These are phyloP conservation scores for Plasmodium coatneyi DNA, from an alignment of 169 alveolate genomes.

Conservation along the genomic window DNA sequence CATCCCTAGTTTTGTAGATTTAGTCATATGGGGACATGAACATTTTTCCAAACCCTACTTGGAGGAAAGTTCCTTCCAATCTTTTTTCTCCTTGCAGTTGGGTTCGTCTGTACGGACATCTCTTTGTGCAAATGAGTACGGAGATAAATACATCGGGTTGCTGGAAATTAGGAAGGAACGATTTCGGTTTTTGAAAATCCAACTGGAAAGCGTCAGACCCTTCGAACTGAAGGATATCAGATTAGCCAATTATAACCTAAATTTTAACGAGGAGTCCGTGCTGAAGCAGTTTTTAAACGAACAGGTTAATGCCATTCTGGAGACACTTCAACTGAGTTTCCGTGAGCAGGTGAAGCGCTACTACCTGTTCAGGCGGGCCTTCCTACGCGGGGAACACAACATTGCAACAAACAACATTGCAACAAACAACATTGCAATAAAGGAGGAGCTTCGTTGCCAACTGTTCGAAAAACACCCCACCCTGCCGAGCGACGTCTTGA, in stretches of 20 bases:
- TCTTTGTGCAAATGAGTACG: conserved; percentile 92
- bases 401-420: not conserved
- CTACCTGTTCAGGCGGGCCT: conserved; percentile 29
- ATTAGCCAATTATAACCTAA: conserved; percentile 7
- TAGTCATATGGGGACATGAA: conserved; percentile 97
- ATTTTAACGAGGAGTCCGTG: conserved; percentile 38
- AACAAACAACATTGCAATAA: not conserved
- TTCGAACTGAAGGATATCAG: conserved; percentile 81
- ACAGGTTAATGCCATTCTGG: conserved; percentile 5
- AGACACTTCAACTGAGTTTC: conserved; percentile 3
- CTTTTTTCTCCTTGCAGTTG: conserved; percentile 90
- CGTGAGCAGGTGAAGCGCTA: conserved; percentile 27
- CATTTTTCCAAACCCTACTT: conserved; percentile 93
- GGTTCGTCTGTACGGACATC: conserved; percentile 95
- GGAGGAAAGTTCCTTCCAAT: conserved; percentile 83
- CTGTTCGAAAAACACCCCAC: not conserved
- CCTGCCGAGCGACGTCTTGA: not conserved
- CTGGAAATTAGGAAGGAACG: conserved; percentile 87
- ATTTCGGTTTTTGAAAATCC: conserved; percentile 91
- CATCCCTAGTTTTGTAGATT: conserved; percentile 91
- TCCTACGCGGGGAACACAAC: not conserved
- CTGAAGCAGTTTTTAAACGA: conserved; percentile 45
- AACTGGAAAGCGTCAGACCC: conserved; percentile 91
- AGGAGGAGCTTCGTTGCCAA: not conserved
- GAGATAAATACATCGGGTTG: conserved; percentile 91